phyloP scores from a whole-genome alignment of 2,329 filamentous ascomycete genomes.

The Phyllachora maydis region DNA sequence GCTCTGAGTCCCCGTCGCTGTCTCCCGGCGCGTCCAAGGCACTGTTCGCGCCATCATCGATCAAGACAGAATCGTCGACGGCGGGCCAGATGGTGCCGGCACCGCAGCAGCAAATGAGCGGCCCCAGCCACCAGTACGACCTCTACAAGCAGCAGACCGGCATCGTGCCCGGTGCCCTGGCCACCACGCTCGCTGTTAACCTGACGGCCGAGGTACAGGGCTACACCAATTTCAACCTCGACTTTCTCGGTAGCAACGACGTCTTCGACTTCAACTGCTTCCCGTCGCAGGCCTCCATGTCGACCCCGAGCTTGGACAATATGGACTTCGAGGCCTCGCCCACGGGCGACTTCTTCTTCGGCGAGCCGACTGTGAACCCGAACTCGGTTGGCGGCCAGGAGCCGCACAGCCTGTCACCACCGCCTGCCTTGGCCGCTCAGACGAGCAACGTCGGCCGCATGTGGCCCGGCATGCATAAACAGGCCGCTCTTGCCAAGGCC shows the following conservation, averaged over 20 bases:
- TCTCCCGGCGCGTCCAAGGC: slow-evolving; percentile 36
- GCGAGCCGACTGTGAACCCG: slow-evolving; percentile 45
- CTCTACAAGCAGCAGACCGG: slow-evolving; percentile 92
- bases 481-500: slow-evolving; percentile 56
- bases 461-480: slow-evolving; percentile 87
- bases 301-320: slow-evolving; percentile 43
- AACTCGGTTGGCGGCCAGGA: slow-evolving; percentile 47
- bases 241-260: slow-evolving; percentile 33
- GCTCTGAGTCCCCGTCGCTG: slow-evolving; percentile 38
- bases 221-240: slow-evolving; percentile 25
- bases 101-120: slow-evolving; percentile 39
- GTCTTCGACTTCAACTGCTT: slow-evolving; percentile 54
- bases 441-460: slow-evolving; percentile 47
- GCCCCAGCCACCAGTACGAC: slow-evolving; percentile 86
- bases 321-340: slow-evolving; percentile 48
- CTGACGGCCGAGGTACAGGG: slow-evolving; percentile 32
- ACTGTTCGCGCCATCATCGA: slow-evolving; percentile 26
- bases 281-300: slow-evolving; percentile 37
- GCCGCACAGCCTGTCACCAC: slow-evolving; percentile 23
- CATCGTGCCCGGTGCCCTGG: slow-evolving; percentile 66
- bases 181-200: slow-evolving; percentile 62
- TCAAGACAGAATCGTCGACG: slow-evolving; percentile 32
- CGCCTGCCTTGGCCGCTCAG: slow-evolving; percentile 22
- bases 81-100: slow-evolving; percentile 28
- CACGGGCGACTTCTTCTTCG: slow-evolving; percentile 51